Conservation (phyloP, 345 rosid genomes). For the Eucalyptus regnans region DNA sequence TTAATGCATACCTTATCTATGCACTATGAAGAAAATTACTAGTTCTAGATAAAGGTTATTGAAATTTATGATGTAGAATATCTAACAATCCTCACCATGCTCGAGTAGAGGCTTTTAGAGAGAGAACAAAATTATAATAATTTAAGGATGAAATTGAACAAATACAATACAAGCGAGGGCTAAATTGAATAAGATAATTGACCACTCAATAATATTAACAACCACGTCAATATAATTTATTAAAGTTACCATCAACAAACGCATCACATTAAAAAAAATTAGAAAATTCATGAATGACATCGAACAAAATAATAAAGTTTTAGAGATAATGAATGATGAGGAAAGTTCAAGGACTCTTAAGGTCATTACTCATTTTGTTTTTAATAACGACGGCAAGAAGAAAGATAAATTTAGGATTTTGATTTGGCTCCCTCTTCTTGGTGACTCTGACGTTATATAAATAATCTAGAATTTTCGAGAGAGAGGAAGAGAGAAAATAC, state of each 20-base stretch:
- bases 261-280: neutral
- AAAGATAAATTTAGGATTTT: neutral
- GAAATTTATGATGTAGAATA: neutral
- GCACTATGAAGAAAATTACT: neutral
- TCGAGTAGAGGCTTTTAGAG: neutral
- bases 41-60: neutral
- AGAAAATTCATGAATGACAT: neutral
- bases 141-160: neutral
- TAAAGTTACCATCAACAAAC: neutral
- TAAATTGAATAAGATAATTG: neutral
- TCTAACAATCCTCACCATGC: neutral
- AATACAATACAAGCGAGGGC: neutral
- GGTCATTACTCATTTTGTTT: neutral
- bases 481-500: neutral
- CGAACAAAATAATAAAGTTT: neutral
- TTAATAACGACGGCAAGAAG: neutral
- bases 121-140: neutral
- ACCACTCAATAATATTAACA: neutral
- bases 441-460: neutral
- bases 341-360: neutral
- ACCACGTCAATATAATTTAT: neutral
- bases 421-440: neutral
- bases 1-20: neutral
- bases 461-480: neutral
- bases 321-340: neutral